Conservation (phyloP, 2,329 filamentous ascomycete species). For the Colletotrichum sp. region DNA sequence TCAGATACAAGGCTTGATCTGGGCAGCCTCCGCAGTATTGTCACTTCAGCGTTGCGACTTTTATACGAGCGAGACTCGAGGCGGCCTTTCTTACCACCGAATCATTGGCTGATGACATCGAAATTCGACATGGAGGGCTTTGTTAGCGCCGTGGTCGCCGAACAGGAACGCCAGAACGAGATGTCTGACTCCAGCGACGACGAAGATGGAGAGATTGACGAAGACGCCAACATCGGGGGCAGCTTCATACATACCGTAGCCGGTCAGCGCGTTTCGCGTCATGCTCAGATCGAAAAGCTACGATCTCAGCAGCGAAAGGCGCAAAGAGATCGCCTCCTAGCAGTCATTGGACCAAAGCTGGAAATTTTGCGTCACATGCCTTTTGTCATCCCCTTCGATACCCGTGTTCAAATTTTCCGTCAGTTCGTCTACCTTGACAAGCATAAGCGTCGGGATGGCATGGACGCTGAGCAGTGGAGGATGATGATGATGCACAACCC, state of each 20-base stretch:
- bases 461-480: slow-evolving; percentile 46
- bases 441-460: slow-evolving; percentile 69
- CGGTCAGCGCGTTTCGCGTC: slow-evolving; percentile 65
- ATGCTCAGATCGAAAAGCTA: slow-evolving; percentile 67
- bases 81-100: slow-evolving; percentile 79
- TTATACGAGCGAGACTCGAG: slow-evolving; percentile 93
- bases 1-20: slow-evolving; percentile 61
- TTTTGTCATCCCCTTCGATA: slow-evolving; percentile 93
- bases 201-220: slow-evolving; percentile 30
- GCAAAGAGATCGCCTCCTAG: slow-evolving; percentile 73
- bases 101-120: slow-evolving; percentile 92
- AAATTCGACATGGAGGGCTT: slow-evolving; percentile 91
- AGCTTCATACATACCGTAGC: slow-evolving; percentile 40
- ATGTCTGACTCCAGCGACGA: slow-evolving; percentile 44
- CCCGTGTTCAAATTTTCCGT: slow-evolving; percentile 89
- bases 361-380: slow-evolving; percentile 96
- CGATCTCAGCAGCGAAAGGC: slow-evolving; percentile 69
- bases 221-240: slow-evolving; percentile 23
- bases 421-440: slow-evolving; percentile 91
- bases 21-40: slow-evolving; percentile 77
- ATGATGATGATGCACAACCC: slow-evolving; percentile 23
- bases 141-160: slow-evolving; percentile 82
- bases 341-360: slow-evolving; percentile 82
- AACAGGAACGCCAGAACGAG: slow-evolving; percentile 79
- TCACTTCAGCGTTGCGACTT: slow-evolving; percentile 82